phyloP scores from a whole-genome alignment of 257 asterid species.

The Primulina tabacum region DNA sequence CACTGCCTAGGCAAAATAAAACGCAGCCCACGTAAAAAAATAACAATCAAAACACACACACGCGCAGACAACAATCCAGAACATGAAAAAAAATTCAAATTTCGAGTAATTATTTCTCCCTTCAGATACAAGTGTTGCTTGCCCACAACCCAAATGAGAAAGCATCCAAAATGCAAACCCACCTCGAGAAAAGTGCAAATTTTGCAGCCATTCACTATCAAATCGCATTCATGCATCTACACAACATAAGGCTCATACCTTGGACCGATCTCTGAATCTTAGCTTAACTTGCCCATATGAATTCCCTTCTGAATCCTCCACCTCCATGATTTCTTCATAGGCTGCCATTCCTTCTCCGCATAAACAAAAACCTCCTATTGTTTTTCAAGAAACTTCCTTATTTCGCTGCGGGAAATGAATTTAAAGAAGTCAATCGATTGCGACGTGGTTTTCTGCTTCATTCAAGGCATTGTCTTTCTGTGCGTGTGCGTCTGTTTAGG shows the following conservation, averaged over 20 bases:
- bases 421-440: constrained; percentile 22
- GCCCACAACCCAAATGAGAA: constrained; percentile 7
- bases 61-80: not conserved
- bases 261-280: constrained; percentile 71
- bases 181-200: constrained; percentile 1
- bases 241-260: constrained; percentile 36
- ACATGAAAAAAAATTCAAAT: not conserved
- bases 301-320: constrained; percentile 54
- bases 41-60: constrained; percentile 9
- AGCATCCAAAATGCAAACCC: constrained; percentile 17
- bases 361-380: not conserved
- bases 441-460: constrained; percentile 29
- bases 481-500: not conserved
- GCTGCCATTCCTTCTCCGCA: constrained; percentile 37
- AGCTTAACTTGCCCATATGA: constrained; percentile 44
- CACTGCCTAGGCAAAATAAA: constrained; percentile 60
- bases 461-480: not conserved
- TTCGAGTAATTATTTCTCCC: no score
- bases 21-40: constrained; percentile 24
- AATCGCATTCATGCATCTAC: not conserved
- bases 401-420: not conserved
- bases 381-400: constrained; percentile 21
- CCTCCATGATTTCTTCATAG: constrained; percentile 53
- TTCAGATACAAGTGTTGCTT: not conserved
- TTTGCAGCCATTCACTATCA: not conserved